A percentile compares a stretch with the other conserved stretches of the same genome.
These are phyloP conservation scores for Pichia nakasei DNA, from an alignment of 805 yeast genomes.

Conservation along the genomic window DNA sequence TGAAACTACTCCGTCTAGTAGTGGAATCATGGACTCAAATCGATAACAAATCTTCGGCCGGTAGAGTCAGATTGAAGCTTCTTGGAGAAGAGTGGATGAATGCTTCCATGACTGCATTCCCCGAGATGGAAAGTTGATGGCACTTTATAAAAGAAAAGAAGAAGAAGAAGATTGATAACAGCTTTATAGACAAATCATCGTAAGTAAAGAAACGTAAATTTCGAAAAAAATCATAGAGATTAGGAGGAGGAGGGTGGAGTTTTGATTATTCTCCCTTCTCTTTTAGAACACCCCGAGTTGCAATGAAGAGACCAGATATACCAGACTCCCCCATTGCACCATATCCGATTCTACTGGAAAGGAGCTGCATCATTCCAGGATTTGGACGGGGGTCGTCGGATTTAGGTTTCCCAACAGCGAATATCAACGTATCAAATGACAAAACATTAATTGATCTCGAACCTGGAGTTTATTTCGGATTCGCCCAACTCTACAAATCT, in stretches of 20 bases:
- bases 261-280: too few relatives aligned
- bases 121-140: conserved; percentile 29
- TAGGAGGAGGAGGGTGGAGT: too few relatives aligned
- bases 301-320: conserved; percentile 33
- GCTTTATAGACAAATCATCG: too few relatives aligned
- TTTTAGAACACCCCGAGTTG: too few relatives aligned
- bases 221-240: too few relatives aligned
- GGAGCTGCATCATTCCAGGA: conserved; percentile 58
- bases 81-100: conserved; percentile 73
- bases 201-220: too few relatives aligned
- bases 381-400: conserved; percentile 95
- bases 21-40: conserved; percentile 47
- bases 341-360: conserved; percentile 39
- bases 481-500: conserved; percentile 16
- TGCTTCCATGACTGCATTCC: conserved; percentile 38
- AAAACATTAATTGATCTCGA: conserved; percentile 34
- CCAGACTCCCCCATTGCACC: conserved; percentile 37
- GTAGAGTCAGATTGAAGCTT: conserved; percentile 68
- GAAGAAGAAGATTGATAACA: too few relatives aligned
- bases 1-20: conserved; percentile 45
- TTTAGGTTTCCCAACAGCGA: conserved; percentile 93
- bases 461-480: conserved; percentile 91
- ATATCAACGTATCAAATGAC: conserved; percentile 53
- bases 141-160: too few relatives aligned
- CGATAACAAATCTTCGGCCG: conserved; percentile 49